Percentiles rank a stretch among this genome's conserved stretches.
These are phyloP conservation scores for Juncus effusus DNA, from an alignment of 176 grass and related monocot genomes.

Conservation along the genomic window DNA sequence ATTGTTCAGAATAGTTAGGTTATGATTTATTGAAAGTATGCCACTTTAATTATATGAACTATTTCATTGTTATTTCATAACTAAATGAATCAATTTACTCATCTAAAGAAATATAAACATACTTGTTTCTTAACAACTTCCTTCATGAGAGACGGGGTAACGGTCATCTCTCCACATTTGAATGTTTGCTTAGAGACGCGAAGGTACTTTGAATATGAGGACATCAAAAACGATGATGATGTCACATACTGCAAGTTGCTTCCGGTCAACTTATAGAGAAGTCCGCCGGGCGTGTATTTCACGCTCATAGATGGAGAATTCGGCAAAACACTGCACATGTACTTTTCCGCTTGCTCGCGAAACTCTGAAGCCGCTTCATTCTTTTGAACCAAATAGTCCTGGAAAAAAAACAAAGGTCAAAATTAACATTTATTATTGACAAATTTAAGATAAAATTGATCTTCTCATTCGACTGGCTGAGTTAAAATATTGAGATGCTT, in stretches of 20 bases:
- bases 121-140: conserved; percentile 30
- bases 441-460: background rate
- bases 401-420: conserved; percentile 10
- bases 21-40: too few relatives aligned
- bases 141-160: background rate
- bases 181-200: conserved; percentile 6
- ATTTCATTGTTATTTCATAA: background rate
- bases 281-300: conserved; percentile 35
- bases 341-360: conserved; percentile 23
- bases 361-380: conserved; percentile 20
- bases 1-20: too few relatives aligned
- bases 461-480: background rate
- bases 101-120: background rate
- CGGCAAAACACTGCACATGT: conserved; percentile 29
- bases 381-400: conserved; percentile 20
- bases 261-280: conserved; percentile 29
- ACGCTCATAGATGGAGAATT: conserved; percentile 12
- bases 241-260: conserved; percentile 57
- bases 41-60: too few relatives aligned
- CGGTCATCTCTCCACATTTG: conserved; percentile 10
- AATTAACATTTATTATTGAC: background rate
- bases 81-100: background rate
- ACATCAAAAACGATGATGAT: conserved; percentile 28
- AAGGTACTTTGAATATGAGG: conserved; percentile 37
- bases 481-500: background rate